Base-by-base conservation (phyloP, 2,329 filamentous ascomycete species). In the Lasiodiplodia sp. region DNA sequence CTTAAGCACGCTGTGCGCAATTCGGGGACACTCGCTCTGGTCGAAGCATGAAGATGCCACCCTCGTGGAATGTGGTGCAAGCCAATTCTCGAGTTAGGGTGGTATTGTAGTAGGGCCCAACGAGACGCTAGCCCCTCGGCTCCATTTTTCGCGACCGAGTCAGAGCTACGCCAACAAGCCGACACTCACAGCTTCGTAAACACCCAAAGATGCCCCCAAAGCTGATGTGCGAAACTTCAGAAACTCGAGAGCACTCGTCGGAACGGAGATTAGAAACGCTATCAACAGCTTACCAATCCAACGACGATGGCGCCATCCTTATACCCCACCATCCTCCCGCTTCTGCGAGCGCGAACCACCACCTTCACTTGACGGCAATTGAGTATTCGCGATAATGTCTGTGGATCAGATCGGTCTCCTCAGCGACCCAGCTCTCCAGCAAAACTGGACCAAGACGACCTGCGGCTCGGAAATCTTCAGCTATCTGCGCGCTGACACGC, bases 391-490 rank as follows among this genome's bases (percentile, higher is more conserved):
- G 21, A 44, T 8, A 12, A 40, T 40, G 34, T 4, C 55, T 23
- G 12, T 4, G 23, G n/a, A 18, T 18, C 55, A 60, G 18, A 21
- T 60, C 12, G 38, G 57, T 23, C 57, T 44, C 21, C 37, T 60
- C 57, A 60, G 18, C 6, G 57, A 60, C 7, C 16, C 38, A 3
- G 21, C 57, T 31, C 38, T 60, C 38, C 37, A 31, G 8, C 31
- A 14, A n/a, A 58, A 58, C 4, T 25, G 55, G 34, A 58, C 55
- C 10, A 40, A 58, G 37, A 58, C 55, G 14, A 37, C 18, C 18
- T 58, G 31, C 28, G 18, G 55, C 55, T 57, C 55, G 10, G 31
- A 38, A 16, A 57, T 57, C 8, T 57, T 57, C 34, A 37, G 55
- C 18, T 38, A 40, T n/a, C 18, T 58, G 4, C 55, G 55, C 18